Percentiles rank a stretch among this genome's conserved stretches.
phyloP scores from a whole-genome alignment of 2,329 filamentous ascomycete species.

The Cladorrhinum sp. region DNA sequence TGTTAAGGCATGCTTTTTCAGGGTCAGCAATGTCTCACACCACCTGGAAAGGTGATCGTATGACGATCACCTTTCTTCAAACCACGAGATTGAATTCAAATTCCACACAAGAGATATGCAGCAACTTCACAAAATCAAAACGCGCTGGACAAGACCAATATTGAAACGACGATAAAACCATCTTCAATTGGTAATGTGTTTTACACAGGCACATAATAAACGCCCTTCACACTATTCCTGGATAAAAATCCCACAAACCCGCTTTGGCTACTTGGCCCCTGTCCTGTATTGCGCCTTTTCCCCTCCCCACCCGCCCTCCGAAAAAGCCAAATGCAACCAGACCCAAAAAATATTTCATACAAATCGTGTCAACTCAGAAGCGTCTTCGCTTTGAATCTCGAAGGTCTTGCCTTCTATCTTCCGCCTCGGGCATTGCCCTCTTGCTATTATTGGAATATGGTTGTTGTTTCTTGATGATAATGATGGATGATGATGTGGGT shows the following conservation, averaged over 20 bases:
- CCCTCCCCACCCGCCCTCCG: too few species aligned
- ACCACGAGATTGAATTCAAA: too few species aligned
- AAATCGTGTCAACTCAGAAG: conserved; percentile 3
- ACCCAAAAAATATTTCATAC: conserved; percentile 4
- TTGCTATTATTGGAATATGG: conserved; percentile 20
- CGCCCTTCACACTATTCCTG: background rate
- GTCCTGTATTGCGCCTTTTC: conserved; percentile 4
- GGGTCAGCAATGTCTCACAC: too few species aligned
- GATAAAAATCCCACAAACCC: background rate
- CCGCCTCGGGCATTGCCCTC: conserved; percentile 21
- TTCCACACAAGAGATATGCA: too few species aligned
- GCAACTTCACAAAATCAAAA: too few species aligned
- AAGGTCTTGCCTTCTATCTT: conserved; percentile 12
- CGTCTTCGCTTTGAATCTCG: background rate
- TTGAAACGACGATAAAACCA: background rate
- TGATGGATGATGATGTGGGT: conserved; percentile 13
- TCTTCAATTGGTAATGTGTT: background rate
- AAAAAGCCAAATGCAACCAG: conserved; percentile 3
- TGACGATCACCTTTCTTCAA: too few species aligned
- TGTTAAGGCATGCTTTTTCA: too few species aligned
- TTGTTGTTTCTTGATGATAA: conserved; percentile 6
- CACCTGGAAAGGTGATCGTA: too few species aligned
- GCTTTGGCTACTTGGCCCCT: background rate
- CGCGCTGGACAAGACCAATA: background rate
- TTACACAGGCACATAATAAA: background rate